Evolutionary conservation across 129 eudicot genomes (phyloP), one percentile per base, ranked within the genome.

Genomic region (Pittosporum tobira): DNA sequence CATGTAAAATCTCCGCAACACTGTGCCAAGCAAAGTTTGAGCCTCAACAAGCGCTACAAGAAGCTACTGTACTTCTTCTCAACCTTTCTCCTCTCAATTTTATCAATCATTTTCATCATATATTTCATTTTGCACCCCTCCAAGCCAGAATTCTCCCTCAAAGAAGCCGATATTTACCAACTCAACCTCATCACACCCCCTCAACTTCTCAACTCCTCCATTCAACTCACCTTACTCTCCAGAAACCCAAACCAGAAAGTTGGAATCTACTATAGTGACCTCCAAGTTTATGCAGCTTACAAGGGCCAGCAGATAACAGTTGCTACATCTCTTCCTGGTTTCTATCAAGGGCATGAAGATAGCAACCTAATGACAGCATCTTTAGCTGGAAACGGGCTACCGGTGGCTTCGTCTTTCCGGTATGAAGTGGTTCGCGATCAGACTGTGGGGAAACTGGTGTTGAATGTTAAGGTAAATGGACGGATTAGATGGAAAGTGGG

Each of bases 1-100:
- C n/a, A 49, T 54, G 84, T 42, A 66, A 83, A 72, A 78, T 90
- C 98, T 69, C 98, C 98, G 22, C 83, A 90, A 73, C 95, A 90
- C 59, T 90, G 98, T 60, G 97, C 84, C 31, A 58, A 82, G 63
- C 71, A 72, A 75, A 74, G 75, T 3, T 28, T 51, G 31, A 45
- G 58, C 63, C 65, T 75, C 56, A 30, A 62, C 63, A 79, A 72
- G 29, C 60, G 76, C 59, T 80, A 82, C 75, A 85, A 82, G 65
- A 90, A 75, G 72, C 76, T 90, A 66, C 48, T 72, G 48, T 73
- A 80, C 45, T 62, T 74, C 40, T 62, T 85, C 65, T 79, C 85
- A 6, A 80, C 84, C 65, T 62, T 78, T 42, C 47, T 80, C 47
- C 75, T 89, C 50, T 79, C 97, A 26, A 22, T 90, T 46, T 64